Conservation (phyloP, 352 stramenopile genomes). For the Phytopythium helicoides region DNA sequence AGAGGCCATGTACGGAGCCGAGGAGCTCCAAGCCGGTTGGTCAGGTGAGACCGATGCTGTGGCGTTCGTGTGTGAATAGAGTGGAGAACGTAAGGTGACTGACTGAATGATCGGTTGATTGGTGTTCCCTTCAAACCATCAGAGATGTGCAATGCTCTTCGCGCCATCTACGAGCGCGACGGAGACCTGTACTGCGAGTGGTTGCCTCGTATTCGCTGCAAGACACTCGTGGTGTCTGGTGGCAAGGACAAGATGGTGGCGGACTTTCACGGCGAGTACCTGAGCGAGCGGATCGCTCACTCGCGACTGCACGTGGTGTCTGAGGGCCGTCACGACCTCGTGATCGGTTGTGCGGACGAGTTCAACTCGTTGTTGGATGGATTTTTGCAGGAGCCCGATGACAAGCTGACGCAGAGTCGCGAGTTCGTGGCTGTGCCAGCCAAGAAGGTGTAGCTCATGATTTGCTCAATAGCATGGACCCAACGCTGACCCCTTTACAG, state of each 20-base stretch:
- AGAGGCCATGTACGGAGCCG: slow-evolving; percentile 49
- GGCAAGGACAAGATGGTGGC: slow-evolving; percentile 63
- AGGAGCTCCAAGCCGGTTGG: slow-evolving; percentile 58
- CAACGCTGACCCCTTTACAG: no score
- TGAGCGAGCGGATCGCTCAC: slow-evolving; percentile 87
- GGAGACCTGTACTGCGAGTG: slow-evolving; percentile 70
- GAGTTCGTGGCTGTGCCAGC: slow-evolving; percentile 63
- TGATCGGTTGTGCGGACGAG: slow-evolving; percentile 35
- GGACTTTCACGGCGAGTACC: slow-evolving; percentile 72
- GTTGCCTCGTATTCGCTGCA: slow-evolving; percentile 74
- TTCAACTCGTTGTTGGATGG: slow-evolving; percentile 65
- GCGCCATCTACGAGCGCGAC: slow-evolving; percentile 45
- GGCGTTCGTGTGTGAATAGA: no score
- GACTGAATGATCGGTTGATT: no score
- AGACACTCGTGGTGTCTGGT: slow-evolving; percentile 77
- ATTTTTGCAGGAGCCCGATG: slow-evolving; percentile 72
- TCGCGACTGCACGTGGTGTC: slow-evolving; percentile 59
- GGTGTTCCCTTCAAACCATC: no score
- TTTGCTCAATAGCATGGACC: no score
- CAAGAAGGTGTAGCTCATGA: no score
- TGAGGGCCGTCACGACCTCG: slow-evolving; percentile 56
- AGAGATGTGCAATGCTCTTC: slow-evolving; percentile 21
- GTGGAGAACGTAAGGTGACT: no score
- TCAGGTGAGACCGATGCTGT: no score
- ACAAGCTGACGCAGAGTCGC: slow-evolving; percentile 81